Percentiles rank a stretch among this genome's conserved stretches.
Evolutionary conservation across 306 rosid species (phyloP).

Genomic region (Dalbergia cultrata): DNA sequence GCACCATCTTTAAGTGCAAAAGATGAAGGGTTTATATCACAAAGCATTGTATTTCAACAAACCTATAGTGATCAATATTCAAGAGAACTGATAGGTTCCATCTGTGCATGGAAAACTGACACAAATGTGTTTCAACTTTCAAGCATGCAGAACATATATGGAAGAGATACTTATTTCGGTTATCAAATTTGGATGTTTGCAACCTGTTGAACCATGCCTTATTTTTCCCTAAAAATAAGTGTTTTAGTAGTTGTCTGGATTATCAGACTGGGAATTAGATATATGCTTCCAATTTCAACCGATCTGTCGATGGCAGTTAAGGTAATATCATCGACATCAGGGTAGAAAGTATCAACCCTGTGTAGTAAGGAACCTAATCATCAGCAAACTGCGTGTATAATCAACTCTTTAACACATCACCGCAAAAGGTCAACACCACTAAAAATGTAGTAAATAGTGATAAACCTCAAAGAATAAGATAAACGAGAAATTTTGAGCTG

Average conservation of each 20-base stretch:
- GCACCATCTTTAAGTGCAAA: no score
- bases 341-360: slow-evolving; percentile 32
- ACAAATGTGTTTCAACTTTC: slow-evolving; percentile 1
- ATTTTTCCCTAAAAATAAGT: background rate
- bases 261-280: slow-evolving; percentile 2
- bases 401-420: slow-evolving; percentile 6
- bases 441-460: slow-evolving; percentile 4
- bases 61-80: background rate
- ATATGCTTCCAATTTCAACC: slow-evolving; percentile 15
- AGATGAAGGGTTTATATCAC: no score
- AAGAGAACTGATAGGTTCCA: background rate
- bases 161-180: background rate
- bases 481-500: slow-evolving; percentile 9
- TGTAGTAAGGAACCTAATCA: background rate
- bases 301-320: slow-evolving; percentile 4
- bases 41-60: no score
- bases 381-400: slow-evolving; percentile 3
- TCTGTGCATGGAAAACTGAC: background rate
- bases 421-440: background rate
- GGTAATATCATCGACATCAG: background rate
- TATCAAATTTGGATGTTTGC: background rate
- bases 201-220: background rate
- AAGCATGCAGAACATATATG: background rate
- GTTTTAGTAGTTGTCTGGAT: slow-evolving; percentile 5
- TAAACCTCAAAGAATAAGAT: slow-evolving; percentile 29